Evolutionary conservation across 495 filamentous ascomycete species (phyloP).

Genomic region (Aspergillus haitiensis): DNA sequence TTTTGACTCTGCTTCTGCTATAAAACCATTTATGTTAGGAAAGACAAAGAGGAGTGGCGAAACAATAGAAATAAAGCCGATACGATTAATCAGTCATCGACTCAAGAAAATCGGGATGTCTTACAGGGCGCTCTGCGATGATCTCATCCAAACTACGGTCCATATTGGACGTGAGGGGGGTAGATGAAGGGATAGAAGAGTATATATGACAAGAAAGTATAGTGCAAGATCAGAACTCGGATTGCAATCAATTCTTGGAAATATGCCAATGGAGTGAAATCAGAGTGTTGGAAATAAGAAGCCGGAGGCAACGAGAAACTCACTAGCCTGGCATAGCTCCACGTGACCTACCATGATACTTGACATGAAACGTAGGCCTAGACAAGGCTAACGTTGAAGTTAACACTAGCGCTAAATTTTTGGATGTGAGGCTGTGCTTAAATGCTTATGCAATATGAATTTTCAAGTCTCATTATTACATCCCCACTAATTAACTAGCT

Average conservation of each 20-base stretch:
- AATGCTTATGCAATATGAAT: conserved; percentile 8
- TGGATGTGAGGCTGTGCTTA: too few relatives aligned
- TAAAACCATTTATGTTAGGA: conserved; percentile 18
- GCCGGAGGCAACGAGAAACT: conserved; percentile 1
- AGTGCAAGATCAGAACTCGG: not conserved
- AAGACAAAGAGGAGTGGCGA: not conserved
- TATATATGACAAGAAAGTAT: not conserved
- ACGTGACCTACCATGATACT: too few relatives aligned
- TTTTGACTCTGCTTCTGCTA: conserved; percentile 35
- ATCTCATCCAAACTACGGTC: conserved; percentile 85
- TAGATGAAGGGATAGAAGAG: conserved; percentile 2
- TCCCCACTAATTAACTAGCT: not conserved
- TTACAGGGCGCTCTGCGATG: conserved; percentile 77
- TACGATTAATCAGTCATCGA: not conserved
- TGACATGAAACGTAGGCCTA: too few relatives aligned
- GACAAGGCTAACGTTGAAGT: too few relatives aligned
- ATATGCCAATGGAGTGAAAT: conserved; percentile 12
- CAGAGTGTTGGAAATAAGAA: conserved; percentile 3
- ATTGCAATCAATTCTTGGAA: not conserved
- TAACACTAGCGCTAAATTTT: too few relatives aligned
- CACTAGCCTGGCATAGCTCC: too few relatives aligned
- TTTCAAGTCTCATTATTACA: conserved; percentile 10
- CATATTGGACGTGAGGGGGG: conserved; percentile 49
- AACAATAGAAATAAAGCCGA: not conserved
- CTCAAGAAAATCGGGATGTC: conserved; percentile 20